These are phyloP conservation scores for Mycena venus DNA, from an alignment of 768 basidiomycete genomes.

Conservation along the genomic window DNA sequence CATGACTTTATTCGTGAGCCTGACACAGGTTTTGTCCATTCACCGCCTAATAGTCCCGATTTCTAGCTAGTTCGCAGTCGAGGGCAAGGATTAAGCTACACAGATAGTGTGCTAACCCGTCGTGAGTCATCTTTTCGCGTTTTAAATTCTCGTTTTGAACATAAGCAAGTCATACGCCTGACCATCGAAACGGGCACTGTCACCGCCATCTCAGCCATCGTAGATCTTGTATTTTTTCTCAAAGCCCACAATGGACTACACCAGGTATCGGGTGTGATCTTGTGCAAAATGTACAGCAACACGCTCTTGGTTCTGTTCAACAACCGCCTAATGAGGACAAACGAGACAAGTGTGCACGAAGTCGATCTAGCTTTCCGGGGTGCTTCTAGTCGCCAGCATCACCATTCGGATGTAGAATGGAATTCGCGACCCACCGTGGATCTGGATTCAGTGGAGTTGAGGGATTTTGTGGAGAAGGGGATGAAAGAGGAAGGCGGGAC, in stretches of 20 bases:
- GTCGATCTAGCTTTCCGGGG: neutral
- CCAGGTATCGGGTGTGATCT: slow-evolving; percentile 28
- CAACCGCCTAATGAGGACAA: slow-evolving; percentile 8
- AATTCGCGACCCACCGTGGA: neutral
- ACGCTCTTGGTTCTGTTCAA: slow-evolving; percentile 31
- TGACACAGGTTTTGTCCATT: neutral
- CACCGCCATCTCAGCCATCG: slow-evolving; percentile 28
- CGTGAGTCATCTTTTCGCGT: slow-evolving; percentile 2
- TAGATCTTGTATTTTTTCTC: slow-evolving; percentile 31
- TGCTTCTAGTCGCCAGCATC: neutral
- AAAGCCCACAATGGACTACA: slow-evolving; percentile 24
- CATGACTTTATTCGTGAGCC: slow-evolving; percentile 32
- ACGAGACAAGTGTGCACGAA: slow-evolving; percentile 4
- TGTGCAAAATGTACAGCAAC: slow-evolving; percentile 35
- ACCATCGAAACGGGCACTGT: slow-evolving; percentile 32
- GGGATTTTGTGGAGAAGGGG: neutral
- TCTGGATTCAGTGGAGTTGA: slow-evolving; percentile 2
- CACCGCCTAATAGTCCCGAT: neutral
- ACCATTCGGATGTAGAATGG: neutral
- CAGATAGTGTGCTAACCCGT: slow-evolving; percentile 22
- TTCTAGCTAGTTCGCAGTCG: slow-evolving; percentile 26
- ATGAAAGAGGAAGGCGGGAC: neutral
- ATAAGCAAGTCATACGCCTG: slow-evolving; percentile 23
- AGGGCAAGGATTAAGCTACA: neutral
- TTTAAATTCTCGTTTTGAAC: neutral